Evolutionary conservation across 768 basidiomycete species (phyloP).

Genomic region (Lactifluus pinguis): DNA sequence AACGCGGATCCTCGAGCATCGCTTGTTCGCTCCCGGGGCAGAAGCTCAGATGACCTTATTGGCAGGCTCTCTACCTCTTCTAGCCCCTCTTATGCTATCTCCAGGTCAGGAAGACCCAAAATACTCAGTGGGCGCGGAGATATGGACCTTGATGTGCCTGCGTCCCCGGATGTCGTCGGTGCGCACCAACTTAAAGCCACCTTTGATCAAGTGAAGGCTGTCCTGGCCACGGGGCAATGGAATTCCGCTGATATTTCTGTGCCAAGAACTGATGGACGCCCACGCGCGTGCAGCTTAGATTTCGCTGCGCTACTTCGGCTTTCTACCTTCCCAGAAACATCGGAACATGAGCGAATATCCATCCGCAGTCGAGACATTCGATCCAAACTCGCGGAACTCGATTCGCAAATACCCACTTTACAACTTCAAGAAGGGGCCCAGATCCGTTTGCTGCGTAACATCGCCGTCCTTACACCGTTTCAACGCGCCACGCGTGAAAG

Average conservation of each 20-base stretch:
- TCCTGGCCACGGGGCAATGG: constrained; percentile 50
- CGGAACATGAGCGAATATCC: constrained; percentile 27
- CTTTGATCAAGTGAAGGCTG: constrained; percentile 81
- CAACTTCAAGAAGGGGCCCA: constrained; percentile 57
- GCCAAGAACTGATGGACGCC: constrained; percentile 22
- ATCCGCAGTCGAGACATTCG: constrained; percentile 52
- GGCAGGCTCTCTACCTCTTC: constrained; percentile 8
- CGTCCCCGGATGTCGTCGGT: constrained; percentile 48
- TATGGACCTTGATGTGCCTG: constrained; percentile 36
- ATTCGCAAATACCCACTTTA: constrained; percentile 43
- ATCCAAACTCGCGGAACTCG: constrained; percentile 55
- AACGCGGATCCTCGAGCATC: constrained; percentile 20
- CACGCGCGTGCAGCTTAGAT: constrained; percentile 29
- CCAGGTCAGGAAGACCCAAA: constrained; percentile 1
- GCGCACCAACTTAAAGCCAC: constrained; percentile 69
- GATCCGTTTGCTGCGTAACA: constrained; percentile 68
- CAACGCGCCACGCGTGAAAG: constrained; percentile 75
- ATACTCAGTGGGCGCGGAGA: constrained; percentile 10
- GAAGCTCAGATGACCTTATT: constrained; percentile 13
- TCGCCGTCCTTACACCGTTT: constrained; percentile 83
- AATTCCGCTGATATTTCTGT: constrained; percentile 27
- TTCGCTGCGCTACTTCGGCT: constrained; percentile 20
- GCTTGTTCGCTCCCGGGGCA: constrained; percentile 31
- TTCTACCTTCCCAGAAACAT: constrained; percentile 13
- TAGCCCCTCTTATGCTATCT: neutral